These are phyloP conservation scores for Umbelopsis sp. DNA, from an alignment of 371 early-diverging fungal genomes.

Conservation along the genomic window DNA sequence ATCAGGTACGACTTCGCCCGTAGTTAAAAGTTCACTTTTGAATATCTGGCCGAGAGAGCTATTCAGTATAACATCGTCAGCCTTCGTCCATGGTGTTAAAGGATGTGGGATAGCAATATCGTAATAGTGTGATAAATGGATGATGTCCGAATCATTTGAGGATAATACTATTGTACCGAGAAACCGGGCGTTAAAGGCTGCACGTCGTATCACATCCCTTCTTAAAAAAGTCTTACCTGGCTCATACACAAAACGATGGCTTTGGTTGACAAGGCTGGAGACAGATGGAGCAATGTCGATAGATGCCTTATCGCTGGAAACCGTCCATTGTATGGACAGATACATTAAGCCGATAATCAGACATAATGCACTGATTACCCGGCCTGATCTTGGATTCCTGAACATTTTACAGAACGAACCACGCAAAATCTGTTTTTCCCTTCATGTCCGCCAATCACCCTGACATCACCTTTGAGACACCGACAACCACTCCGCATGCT, in stretches of 20 bases:
- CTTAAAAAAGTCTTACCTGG: not conserved
- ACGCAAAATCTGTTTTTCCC: constrained; percentile 4
- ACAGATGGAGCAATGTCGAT: not conserved
- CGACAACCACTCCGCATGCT: not conserved
- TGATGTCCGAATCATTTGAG: constrained; percentile 17
- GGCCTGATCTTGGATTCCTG: not conserved
- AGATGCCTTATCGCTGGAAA: not conserved
- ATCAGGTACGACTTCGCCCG: constrained; percentile 10
- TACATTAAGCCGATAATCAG: not conserved
- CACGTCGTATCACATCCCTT: not conserved
- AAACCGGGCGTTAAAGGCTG: not conserved
- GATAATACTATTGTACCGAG: not conserved
- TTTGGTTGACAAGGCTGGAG: not conserved
- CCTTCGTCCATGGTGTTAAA: constrained; percentile 21
- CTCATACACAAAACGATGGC: not conserved
- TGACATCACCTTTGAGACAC: constrained; percentile 5
- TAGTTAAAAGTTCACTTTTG: not conserved
- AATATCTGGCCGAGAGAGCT: constrained; percentile 25
- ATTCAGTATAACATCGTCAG: constrained; percentile 25
- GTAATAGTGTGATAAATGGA: not conserved
- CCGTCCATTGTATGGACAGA: not conserved
- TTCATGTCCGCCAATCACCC: not conserved
- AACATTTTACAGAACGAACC: not conserved
- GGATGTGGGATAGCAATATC: constrained; percentile 20
- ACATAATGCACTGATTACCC: not conserved